Evolutionary conservation across 495 filamentous ascomycete species (phyloP).

Genomic region (Neurospora cerealis): DNA sequence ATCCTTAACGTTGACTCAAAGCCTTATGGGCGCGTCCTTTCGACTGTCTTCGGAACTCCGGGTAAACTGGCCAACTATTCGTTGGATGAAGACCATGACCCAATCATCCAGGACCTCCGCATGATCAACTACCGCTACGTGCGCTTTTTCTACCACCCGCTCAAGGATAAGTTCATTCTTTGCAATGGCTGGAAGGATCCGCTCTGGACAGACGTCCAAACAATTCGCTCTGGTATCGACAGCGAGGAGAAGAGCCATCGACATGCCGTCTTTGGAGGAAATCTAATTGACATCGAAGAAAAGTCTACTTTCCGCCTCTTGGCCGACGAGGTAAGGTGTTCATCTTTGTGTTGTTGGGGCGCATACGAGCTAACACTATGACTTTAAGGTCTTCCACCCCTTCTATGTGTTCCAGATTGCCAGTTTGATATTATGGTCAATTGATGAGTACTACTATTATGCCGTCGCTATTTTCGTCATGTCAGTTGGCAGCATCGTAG

Average conservation of each 20-base stretch:
- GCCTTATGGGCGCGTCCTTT: constrained; percentile 69
- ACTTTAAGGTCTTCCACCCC: constrained; percentile 72
- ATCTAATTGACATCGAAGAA: constrained; percentile 82
- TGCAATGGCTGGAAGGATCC: constrained; percentile 91
- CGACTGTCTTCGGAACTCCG: constrained; percentile 71
- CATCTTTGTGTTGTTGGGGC: background rate
- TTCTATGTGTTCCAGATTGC: constrained; percentile 98
- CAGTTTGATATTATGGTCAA: constrained; percentile 86
- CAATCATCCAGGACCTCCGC: constrained; percentile 58
- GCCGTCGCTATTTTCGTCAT: constrained; percentile 93
- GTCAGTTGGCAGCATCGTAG: constrained; percentile 80
- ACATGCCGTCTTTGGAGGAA: constrained; percentile 77
- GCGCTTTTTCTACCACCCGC: constrained; percentile 80
- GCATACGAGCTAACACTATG: constrained; percentile 3
- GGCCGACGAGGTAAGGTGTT: constrained; percentile 64
- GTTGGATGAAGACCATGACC: constrained; percentile 80
- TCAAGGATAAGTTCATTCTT: constrained; percentile 78
- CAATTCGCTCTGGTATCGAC: constrained; percentile 75
- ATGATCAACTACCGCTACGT: constrained; percentile 88
- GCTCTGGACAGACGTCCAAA: constrained; percentile 66
- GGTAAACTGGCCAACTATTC: constrained; percentile 42
- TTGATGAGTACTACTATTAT: constrained; percentile 97
- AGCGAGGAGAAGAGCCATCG: constrained; percentile 79
- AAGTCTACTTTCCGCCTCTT: constrained; percentile 76
- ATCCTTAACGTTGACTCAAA: constrained; percentile 56